phyloP scores from a whole-genome alignment of 805 yeast genomes.

The Pichia pseudocactophila region DNA sequence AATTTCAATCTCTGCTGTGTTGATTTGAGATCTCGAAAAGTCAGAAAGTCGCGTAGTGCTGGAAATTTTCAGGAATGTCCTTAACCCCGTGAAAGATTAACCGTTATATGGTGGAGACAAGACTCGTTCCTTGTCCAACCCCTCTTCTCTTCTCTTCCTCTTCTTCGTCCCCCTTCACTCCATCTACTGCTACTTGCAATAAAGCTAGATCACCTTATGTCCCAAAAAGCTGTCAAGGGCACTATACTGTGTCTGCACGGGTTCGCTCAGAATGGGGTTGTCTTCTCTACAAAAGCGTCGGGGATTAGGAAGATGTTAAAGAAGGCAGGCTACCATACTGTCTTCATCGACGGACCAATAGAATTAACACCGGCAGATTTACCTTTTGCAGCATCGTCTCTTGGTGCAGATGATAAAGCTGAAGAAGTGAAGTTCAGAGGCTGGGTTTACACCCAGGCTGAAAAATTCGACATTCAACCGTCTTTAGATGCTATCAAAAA shows the following conservation, averaged over 20 bases:
- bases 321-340: constrained; percentile 54
- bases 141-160: no score
- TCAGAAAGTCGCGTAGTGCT: no score
- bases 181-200: neutral
- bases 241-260: constrained; percentile 87
- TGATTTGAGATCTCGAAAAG: no score
- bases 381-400: constrained; percentile 50
- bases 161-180: no score
- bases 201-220: constrained; percentile 12
- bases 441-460: constrained; percentile 60
- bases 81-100: no score
- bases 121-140: no score
- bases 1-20: no score
- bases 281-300: constrained; percentile 81
- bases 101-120: no score
- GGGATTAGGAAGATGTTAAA: constrained; percentile 75
- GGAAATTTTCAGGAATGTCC: no score
- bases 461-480: constrained; percentile 27
- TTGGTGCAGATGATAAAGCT: constrained; percentile 37
- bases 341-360: constrained; percentile 75
- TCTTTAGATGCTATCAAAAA: constrained; percentile 42
- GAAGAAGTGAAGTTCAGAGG: constrained; percentile 34
- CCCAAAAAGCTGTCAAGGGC: constrained; percentile 23
- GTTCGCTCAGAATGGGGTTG: constrained; percentile 73
- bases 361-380: constrained; percentile 57